Conservation (phyloP, 2,329 filamentous ascomycete species). For the Fusarium irregulare region DNA sequence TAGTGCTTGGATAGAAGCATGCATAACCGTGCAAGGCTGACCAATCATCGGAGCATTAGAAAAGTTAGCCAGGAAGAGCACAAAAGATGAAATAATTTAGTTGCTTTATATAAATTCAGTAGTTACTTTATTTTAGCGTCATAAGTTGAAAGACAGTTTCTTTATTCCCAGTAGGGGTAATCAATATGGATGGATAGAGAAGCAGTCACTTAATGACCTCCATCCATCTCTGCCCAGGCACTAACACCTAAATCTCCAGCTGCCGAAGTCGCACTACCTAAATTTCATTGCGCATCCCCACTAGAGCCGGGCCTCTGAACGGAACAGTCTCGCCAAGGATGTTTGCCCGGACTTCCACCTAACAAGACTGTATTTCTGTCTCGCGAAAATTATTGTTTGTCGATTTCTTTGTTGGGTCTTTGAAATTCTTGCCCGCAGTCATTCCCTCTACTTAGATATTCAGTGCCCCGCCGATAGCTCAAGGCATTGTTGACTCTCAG, state of each 20-base stretch:
- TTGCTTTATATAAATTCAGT: not conserved
- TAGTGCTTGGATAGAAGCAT: not conserved
- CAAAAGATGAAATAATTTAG: not conserved
- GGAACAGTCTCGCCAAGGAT: constrained; percentile 3
- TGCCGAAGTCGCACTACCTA: constrained; percentile 29
- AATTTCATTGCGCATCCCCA: constrained; percentile 36
- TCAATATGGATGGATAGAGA: not conserved
- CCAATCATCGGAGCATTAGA: not conserved
- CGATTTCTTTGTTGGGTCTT: not conserved
- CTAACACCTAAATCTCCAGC: not conserved
- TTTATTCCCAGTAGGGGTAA: not conserved
- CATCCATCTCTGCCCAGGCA: not conserved
- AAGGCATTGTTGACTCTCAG: not conserved
- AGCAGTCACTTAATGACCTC: not conserved
- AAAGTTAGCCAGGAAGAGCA: not conserved
- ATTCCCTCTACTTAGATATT: not conserved
- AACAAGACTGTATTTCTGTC: constrained; percentile 8
- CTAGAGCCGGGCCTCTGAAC: constrained; percentile 25
- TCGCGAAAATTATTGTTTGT: constrained; percentile 5
- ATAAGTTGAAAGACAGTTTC: not conserved
- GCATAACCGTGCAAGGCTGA: not conserved
- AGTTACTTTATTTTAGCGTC: not conserved
- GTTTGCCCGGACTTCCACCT: constrained; percentile 12
- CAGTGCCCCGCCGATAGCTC: not conserved
- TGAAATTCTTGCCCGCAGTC: not conserved